These are phyloP conservation scores for Penicillium soppii DNA, from an alignment of 495 filamentous ascomycete genomes.

Conservation along the genomic window DNA sequence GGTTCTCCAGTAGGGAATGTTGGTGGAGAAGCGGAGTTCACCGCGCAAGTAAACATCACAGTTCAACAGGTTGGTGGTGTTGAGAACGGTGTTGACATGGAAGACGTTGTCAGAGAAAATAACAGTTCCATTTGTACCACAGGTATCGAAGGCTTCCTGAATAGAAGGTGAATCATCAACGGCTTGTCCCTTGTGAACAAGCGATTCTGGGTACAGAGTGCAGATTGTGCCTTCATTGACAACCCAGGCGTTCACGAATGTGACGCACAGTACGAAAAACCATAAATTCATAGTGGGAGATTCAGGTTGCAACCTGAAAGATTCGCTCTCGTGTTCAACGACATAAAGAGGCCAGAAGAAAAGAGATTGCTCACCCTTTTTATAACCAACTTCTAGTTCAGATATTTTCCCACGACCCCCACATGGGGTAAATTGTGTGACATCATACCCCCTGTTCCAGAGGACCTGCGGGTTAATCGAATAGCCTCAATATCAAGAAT, in stretches of 20 bases:
- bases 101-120: constrained; percentile 38
- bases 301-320: no score
- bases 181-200: constrained; percentile 11
- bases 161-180: constrained; percentile 43
- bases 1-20: constrained; percentile 47
- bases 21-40: constrained; percentile 36
- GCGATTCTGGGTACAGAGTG: constrained; percentile 15
- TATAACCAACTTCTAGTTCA: background rate
- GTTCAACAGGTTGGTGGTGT: constrained; percentile 42
- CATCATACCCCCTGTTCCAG: constrained; percentile 5
- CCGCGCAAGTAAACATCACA: constrained; percentile 39
- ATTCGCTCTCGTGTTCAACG: background rate
- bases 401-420: constrained; percentile 6
- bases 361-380: background rate
- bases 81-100: constrained; percentile 42
- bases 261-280: constrained; percentile 7
- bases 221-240: constrained; percentile 21
- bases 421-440: background rate
- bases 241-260: constrained; percentile 16
- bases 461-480: constrained; percentile 1
- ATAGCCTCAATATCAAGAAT: background rate
- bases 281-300: constrained; percentile 7
- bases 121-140: constrained; percentile 38
- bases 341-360: background rate
- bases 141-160: constrained; percentile 39